Conservation (phyloP, 192 early-diverging fungal genomes). For the Backusella liffmaniae region DNA sequence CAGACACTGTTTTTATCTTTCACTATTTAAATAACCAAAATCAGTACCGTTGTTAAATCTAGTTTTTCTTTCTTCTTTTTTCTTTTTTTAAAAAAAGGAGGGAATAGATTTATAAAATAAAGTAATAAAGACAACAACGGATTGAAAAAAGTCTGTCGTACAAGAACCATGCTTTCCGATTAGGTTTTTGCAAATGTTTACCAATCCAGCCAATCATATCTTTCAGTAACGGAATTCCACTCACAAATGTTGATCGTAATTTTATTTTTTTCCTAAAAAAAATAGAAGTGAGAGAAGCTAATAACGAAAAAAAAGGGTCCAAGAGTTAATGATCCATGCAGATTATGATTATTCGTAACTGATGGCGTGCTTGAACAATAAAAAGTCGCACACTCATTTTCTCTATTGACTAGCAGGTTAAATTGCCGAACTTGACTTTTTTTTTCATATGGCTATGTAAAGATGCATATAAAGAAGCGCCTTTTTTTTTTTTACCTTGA, state of each 20-base stretch:
- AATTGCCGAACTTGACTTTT: neutral
- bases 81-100: neutral
- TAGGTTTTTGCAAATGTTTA: neutral
- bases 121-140: neutral
- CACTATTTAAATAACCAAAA: neutral
- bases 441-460: neutral
- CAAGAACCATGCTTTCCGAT: neutral
- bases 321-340: neutral
- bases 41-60: neutral
- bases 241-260: neutral
- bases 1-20: neutral
- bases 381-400: neutral
- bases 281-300: neutral
- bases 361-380: neutral
- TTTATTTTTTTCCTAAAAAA: neutral
- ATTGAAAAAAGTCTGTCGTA: neutral
- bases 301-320: neutral
- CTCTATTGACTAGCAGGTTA: neutral
- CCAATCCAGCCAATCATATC: neutral
- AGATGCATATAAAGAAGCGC: neutral
- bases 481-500: neutral
- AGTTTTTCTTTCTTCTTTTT: too few relatives aligned
- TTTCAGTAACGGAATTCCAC: neutral
- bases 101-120: neutral
- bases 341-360: neutral